A percentile compares a stretch with the other conserved stretches of the same genome.
Conservation (phyloP, 2,329 filamentous ascomycete species). For the Arthrobotrys iridis region DNA sequence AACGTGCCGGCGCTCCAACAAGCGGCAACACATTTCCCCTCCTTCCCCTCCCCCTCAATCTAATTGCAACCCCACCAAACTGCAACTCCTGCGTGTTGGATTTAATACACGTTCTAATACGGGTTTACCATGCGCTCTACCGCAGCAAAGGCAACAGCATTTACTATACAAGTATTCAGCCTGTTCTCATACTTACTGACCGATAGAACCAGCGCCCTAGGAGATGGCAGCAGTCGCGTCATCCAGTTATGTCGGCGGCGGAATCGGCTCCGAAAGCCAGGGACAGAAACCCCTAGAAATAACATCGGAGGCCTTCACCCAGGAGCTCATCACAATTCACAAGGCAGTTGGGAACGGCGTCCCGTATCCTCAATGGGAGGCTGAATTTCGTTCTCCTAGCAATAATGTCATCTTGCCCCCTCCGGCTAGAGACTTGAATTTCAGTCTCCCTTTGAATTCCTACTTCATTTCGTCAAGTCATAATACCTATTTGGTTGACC, state of each 20-base stretch:
- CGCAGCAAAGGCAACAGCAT: too few relatives aligned
- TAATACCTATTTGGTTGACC: slow-evolving; percentile 76
- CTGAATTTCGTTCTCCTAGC: slow-evolving; percentile 46
- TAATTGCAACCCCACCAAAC: slow-evolving; percentile 4
- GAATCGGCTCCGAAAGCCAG: slow-evolving; percentile 40
- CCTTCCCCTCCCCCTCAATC: neutral
- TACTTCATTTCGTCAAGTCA: slow-evolving; percentile 79
- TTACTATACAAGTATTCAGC: neutral
- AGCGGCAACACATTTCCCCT: slow-evolving; percentile 40
- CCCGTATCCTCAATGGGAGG: slow-evolving; percentile 49
- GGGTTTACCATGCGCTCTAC: too few relatives aligned
- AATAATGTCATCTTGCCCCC: slow-evolving; percentile 55
- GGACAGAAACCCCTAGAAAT: slow-evolving; percentile 42
- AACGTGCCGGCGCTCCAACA: neutral
- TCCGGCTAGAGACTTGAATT: slow-evolving; percentile 65
- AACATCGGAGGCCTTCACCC: slow-evolving; percentile 45
- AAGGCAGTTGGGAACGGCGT: slow-evolving; percentile 5
- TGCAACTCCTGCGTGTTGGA: neutral
- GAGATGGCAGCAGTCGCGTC: slow-evolving; percentile 38
- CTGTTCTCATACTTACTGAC: neutral
- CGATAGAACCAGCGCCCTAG: neutral
- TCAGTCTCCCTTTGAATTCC: slow-evolving; percentile 69
- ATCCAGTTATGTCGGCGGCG: slow-evolving; percentile 50
- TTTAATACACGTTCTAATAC: too few relatives aligned
- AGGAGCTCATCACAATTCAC: slow-evolving; percentile 54